Base-by-base conservation (phyloP, 1,139 yeast species). In the Wickerhamomyces sp. region DNA sequence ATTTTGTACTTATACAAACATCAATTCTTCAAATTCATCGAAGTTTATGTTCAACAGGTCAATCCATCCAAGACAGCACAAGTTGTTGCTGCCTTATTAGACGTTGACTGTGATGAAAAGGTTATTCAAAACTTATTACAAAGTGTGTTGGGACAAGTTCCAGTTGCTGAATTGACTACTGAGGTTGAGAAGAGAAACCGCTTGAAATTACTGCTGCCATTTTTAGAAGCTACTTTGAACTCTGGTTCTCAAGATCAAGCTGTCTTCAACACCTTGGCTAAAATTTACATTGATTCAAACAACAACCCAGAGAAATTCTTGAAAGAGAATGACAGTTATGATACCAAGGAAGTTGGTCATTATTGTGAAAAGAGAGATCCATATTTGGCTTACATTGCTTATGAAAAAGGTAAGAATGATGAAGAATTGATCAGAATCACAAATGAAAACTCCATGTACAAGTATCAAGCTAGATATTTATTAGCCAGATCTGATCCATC, bases 361-460 rank as follows among this genome's bases (percentile, higher is more conserved):
- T 93, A 93, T 75, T 94, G 99, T 78, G 99, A 94, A 69, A 93
- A 89, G 80, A 85, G 99, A 68, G 99, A 93, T 63, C 99, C 99
- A 51, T 93, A 89, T 71, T 76, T 93, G 66, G 99, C 99, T 18
- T 93, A 89, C 67, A 93, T 93, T 69, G 95, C 96, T 45, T 93
- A 93, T 67, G 95, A 95, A 53, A 91, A 90, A 71, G 99, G 99
- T 64, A 75, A 78, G 47, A 91, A 93, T 61, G 96, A 93, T 65
- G 84, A 76, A 51, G 99, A 93, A 67, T 79, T 93, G 62, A 80
- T 93, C 60, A 76, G 81, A 61, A 90, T 93, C 65, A 93, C 99
- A 57, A 93, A 93, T 64, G 99, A 94, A 63, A 93, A 93, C 68
- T 81, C 94, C 59, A 93, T 93, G 99, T 93, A 87, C 76, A 94